phyloP scores from a whole-genome alignment of 139 green algal species.

The Mesotaenium endlicherianum region DNA sequence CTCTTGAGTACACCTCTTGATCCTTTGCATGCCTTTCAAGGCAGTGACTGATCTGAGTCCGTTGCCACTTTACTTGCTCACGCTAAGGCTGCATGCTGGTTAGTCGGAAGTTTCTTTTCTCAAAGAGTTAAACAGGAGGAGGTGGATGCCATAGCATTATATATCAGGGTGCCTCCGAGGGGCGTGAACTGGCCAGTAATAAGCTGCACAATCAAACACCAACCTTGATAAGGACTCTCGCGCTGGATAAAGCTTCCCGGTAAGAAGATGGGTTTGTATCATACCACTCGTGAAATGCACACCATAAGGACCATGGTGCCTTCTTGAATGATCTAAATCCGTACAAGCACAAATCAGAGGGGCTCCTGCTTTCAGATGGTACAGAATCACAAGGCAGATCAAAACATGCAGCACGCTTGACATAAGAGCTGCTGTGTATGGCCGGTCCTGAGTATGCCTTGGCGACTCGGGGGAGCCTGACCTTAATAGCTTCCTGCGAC shows the following conservation, averaged over 20 bases:
- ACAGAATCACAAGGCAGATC: not conserved
- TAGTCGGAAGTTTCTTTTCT: too few species aligned
- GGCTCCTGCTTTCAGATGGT: not conserved
- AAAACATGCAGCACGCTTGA: not conserved
- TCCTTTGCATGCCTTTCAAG: too few species aligned
- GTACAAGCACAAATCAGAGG: not conserved
- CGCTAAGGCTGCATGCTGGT: too few species aligned
- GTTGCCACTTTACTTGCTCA: too few species aligned
- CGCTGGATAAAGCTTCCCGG: not conserved
- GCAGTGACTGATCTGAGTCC: too few species aligned
- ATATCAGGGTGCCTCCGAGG: constrained; percentile 75
- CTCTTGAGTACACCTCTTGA: too few species aligned
- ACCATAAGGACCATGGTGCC: not conserved
- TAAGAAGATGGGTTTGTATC: not conserved
- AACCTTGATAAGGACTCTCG: not conserved
- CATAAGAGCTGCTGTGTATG: not conserved
- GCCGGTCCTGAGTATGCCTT: not conserved
- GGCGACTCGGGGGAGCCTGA: constrained; percentile 42
- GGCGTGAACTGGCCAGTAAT: constrained; percentile 91
- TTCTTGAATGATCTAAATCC: not conserved
- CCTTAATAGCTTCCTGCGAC: constrained; percentile 93
- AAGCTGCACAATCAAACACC: constrained; percentile 62
- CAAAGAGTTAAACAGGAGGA: constrained; percentile 23
- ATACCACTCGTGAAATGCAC: not conserved
- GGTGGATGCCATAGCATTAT: constrained; percentile 76